A percentile compares a stretch with the other conserved stretches of the same genome.
Conservation (phyloP, 805 yeast genomes). For the Wickerhamiella sergipiensis region DNA sequence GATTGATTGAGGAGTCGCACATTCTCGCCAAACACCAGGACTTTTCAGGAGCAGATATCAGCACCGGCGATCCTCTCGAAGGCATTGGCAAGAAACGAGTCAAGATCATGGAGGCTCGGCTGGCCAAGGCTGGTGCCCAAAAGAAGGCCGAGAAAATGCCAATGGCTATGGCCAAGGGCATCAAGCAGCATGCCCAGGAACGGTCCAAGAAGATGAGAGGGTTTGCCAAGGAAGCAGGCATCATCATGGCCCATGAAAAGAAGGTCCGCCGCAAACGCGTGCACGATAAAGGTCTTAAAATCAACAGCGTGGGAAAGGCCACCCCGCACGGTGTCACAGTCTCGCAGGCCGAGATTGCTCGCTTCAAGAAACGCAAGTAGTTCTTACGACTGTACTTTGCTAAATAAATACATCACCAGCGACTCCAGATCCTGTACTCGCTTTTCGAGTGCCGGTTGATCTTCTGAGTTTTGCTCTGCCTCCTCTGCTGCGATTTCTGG, state of each 20-base stretch:
- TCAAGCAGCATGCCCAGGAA: conserved; percentile 43
- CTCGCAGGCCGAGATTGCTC: conserved; percentile 14
- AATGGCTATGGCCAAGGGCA: conserved; percentile 76
- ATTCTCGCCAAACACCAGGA: conserved; percentile 29
- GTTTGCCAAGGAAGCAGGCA: conserved; percentile 83
- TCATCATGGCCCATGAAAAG: conserved; percentile 55
- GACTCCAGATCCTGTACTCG: not conserved
- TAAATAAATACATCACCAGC: not conserved
- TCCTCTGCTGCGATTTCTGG: too few species aligned
- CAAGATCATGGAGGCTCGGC: conserved; percentile 25
- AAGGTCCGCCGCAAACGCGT: conserved; percentile 29
- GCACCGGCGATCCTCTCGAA: conserved; percentile 22
- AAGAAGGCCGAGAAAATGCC: conserved; percentile 63
- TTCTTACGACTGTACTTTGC: not conserved
- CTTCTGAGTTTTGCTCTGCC: too few species aligned
- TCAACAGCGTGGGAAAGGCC: conserved; percentile 25
- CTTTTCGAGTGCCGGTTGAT: not conserved
- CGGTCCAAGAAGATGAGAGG: conserved; percentile 44
- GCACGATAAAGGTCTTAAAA: conserved; percentile 69
- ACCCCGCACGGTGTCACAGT: conserved; percentile 17
- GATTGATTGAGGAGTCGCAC: conserved; percentile 57
- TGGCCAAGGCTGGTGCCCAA: conserved; percentile 23
- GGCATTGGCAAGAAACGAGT: conserved; percentile 27
- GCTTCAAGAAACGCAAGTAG: conserved; percentile 3
- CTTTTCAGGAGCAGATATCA: conserved; percentile 24